Conservation (phyloP, 2,329 filamentous ascomycete species). For the Colletotrichum sp. region DNA sequence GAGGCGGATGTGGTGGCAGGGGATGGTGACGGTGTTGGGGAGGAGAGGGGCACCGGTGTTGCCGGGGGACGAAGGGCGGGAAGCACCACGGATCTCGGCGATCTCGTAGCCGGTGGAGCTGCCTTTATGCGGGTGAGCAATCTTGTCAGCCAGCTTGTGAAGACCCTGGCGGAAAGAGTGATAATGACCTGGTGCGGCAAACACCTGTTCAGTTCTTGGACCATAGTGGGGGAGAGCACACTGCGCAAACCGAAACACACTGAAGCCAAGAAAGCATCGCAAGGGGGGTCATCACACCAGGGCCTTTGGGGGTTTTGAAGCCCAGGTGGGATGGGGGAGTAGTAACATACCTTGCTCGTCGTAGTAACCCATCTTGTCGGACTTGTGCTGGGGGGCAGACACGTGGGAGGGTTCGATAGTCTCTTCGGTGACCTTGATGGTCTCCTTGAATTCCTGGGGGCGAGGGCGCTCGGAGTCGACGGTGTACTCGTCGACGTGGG, state of each 20-base stretch:
- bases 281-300: background rate
- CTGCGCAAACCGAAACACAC: constrained; percentile 19
- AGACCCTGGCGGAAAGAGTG: constrained; percentile 62
- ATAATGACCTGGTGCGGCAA: constrained; percentile 52
- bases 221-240: constrained; percentile 14
- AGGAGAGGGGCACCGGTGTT: constrained; percentile 40
- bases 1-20: constrained; percentile 99
- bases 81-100: constrained; percentile 49
- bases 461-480: constrained; percentile 42
- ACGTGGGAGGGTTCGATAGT: constrained; percentile 63
- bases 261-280: constrained; percentile 11
- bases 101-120: constrained; percentile 48
- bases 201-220: constrained; percentile 16
- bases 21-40: constrained; percentile 94
- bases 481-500: constrained; percentile 53
- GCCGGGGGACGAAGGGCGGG: constrained; percentile 32
- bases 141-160: constrained; percentile 63
- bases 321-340: background rate
- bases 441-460: constrained; percentile 51
- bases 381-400: constrained; percentile 46
- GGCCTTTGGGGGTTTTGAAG: background rate
- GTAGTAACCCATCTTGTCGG: constrained; percentile 68
- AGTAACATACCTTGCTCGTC: constrained; percentile 61
- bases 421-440: constrained; percentile 68
- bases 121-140: constrained; percentile 49